Base-by-base conservation (phyloP, 2,329 filamentous ascomycete species). In the Sporothrix euskadiensis region DNA sequence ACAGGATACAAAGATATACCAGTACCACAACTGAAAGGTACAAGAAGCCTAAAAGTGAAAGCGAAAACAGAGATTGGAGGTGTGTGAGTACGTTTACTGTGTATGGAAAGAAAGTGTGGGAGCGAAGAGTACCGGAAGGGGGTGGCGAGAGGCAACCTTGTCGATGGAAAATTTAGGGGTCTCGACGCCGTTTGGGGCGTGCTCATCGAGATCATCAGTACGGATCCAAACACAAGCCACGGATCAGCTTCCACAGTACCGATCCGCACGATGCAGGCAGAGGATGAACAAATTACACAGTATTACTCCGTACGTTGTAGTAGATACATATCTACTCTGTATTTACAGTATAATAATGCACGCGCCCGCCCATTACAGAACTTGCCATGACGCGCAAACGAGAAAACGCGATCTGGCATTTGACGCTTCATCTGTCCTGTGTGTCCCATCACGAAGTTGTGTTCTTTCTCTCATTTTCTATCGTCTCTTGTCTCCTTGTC, bases 171-270 rank as follows among this genome's bases (percentile, higher is more conserved):
- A 22, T 3, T 52, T 69, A 52, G 44, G 65, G 65, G 65, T 69
- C 65, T 39, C 44, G 44, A 69, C 41, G 65, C 26, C 30, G n/a
- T 32, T 22, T 19, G 26, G 10, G 26, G 26, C 26, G 65, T n/a
- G 14, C 44, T 69, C 65, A 69, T 69, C 65, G 65, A 69, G 65
- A 69, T 69, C 65, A 35, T 44, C 35, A 16, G 4, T 16, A 49
- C 22, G 65, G 65, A 19, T n/a, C 39, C 22, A 69, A n/a, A 54
- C 65, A 68, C 44, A 52, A 52, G 2, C 59, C 3, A 61, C 32
- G 8, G 59, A 63, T 63, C 32, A 35, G 35, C 32, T 39, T 41
- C n/a, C 35, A 41, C 19, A 39, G 35, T 63, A 49, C n/a, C 63
- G 44, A 66, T 68, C 65, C 65, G 65, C 19, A 47, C 26, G 63